Base-by-base conservation (phyloP, 2,329 filamentous ascomycete species). In the Fusarium sp. region DNA sequence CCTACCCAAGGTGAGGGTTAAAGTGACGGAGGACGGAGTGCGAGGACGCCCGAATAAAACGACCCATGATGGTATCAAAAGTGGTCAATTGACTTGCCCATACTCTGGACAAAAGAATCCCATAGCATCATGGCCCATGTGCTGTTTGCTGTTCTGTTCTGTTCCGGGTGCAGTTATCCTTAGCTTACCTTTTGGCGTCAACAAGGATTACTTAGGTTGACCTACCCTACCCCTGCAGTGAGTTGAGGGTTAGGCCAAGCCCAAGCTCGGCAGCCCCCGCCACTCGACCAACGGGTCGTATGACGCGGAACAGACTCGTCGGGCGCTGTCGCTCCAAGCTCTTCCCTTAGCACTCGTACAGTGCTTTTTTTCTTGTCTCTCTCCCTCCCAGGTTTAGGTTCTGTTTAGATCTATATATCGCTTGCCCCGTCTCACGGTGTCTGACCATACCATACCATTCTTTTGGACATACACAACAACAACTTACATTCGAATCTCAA, bases 261-360 rank as follows among this genome's bases (percentile, higher is more conserved):
- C 70, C 72, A 75, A 73, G 74, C 62, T 70, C 74, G 74, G 74
- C 73, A 74, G 53, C 74, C 74, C 74, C 74, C 74, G 74, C 73
- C 57, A 37, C 62, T 69, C 73, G 73, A 58, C 74, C 62, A 71
- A 73, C 60, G 48, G 67, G 74, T 76, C 74, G 75, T 76, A 76
- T 76, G 74, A 76, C 73, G 73, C 71, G 73, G 71, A 75, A 52
- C 64, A 74, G 69, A 75, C 63, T 70, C 60, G 55, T 76, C 74
- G 74, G 73, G 73, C 72, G 48, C 74, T 74, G 63, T 76, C 74
- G 73, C 72, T 56, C 63, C 67, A 62, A 23, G 23, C 23, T 23
- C 23, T 23, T 23, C 23, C 23, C 23, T 20, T 49, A 49, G 46
- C 46, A 49, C 27, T 49, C 10, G 30, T 66, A 32, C 44, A 57